Percentiles rank a stretch among this genome's conserved stretches.
phyloP scores from a whole-genome alignment of 176 grass and related monocot species.

The Aegilops bicornis region DNA sequence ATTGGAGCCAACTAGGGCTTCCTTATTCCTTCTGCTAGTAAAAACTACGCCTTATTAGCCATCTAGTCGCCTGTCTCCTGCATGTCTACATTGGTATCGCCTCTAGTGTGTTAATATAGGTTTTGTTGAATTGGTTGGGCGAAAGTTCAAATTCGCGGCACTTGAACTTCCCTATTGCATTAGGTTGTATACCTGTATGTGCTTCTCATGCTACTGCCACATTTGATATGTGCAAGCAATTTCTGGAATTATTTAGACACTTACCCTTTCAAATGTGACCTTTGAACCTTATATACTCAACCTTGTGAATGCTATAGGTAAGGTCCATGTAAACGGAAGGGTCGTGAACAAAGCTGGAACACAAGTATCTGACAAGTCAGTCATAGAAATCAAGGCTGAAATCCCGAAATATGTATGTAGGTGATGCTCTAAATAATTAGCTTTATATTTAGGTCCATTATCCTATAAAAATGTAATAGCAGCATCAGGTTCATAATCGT shows the following conservation, averaged over 20 bases:
- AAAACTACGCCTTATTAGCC: no score
- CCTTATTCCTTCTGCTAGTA: no score
- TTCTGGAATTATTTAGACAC: constrained; percentile 17
- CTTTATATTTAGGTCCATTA: constrained; percentile 12
- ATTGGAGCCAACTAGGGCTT: no score
- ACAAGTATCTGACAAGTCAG: constrained; percentile 82
- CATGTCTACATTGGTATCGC: no score
- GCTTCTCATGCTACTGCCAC: constrained; percentile 13
- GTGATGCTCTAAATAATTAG: constrained; percentile 73
- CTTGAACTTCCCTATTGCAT: background rate
- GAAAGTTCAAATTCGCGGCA: background rate
- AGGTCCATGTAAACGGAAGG: constrained; percentile 92
- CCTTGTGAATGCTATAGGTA: constrained; percentile 52
- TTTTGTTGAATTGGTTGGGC: no score
- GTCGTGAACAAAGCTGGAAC: constrained; percentile 88
- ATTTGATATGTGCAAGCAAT: constrained; percentile 9
- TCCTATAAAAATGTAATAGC: background rate
- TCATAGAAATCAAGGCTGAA: constrained; percentile 92
- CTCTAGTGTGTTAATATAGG: no score
- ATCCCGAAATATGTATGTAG: constrained; percentile 99
- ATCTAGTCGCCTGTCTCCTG: no score
- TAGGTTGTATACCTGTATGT: background rate
- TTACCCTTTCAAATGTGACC: no score
- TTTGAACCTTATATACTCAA: no score
- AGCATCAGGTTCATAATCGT: constrained; percentile 9